Percentiles rank a stretch among this genome's conserved stretches.
phyloP scores from a whole-genome alignment of 192 early-diverging fungal genomes.

The Backusella mclennaniae region DNA sequence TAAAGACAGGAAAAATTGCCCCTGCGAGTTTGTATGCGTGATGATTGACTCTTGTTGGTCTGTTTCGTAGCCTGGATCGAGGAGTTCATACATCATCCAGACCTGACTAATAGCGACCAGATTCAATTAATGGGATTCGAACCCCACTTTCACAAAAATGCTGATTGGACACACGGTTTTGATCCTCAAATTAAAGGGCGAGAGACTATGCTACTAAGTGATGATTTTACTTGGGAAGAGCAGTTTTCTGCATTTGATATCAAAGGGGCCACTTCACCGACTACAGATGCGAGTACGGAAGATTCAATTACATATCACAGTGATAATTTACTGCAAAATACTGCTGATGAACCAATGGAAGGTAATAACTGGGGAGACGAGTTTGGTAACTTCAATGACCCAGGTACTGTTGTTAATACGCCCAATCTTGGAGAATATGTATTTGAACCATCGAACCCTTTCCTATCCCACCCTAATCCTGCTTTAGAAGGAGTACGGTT shows the following conservation, averaged over 20 bases:
- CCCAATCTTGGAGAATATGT: constrained; percentile 72
- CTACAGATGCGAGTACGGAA: constrained; percentile 37
- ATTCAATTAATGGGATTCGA: constrained; percentile 48
- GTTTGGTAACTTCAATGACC: constrained; percentile 42
- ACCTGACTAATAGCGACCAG: constrained; percentile 19
- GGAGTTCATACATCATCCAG: constrained; percentile 46
- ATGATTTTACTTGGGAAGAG: constrained; percentile 53
- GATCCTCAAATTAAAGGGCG: constrained; percentile 53
- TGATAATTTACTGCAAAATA: background rate
- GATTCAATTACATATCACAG: constrained; percentile 42
- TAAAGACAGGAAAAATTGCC: constrained; percentile 6
- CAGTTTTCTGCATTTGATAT: constrained; percentile 51
- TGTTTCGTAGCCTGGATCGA: constrained; percentile 43
- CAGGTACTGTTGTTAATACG: constrained; percentile 38
- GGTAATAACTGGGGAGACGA: constrained; percentile 47
- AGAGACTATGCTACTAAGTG: constrained; percentile 24
- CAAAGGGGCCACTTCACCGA: background rate
- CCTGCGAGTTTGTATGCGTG: background rate
- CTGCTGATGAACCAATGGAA: background rate
- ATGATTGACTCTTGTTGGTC: background rate
- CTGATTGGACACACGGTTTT: constrained; percentile 76
- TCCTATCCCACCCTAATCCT: constrained; percentile 54
- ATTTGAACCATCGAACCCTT: constrained; percentile 83
- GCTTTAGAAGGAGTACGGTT: constrained; percentile 55
- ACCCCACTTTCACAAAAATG: constrained; percentile 51